Conservation (phyloP, 73 alveolate species). For the Symbiodinium pilosum region DNA sequence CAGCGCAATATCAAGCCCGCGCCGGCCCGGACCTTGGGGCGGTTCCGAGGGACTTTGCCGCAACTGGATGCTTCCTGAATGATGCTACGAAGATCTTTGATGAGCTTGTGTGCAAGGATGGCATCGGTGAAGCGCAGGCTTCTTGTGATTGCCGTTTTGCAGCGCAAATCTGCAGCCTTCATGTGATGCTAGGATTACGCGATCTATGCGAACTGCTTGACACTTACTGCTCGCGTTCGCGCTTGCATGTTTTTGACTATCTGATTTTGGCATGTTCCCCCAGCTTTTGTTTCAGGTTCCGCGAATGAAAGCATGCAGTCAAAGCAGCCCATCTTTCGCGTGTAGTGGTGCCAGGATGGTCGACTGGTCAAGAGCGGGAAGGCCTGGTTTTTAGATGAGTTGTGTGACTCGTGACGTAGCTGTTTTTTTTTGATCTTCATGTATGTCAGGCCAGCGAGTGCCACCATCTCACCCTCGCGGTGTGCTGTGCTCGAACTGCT, state of each 20-base stretch:
- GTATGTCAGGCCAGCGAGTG: neutral
- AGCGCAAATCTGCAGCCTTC: neutral
- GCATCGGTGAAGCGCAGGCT: neutral
- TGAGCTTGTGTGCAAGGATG: neutral
- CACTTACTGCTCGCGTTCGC: neutral
- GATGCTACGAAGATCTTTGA: neutral
- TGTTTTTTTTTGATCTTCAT: neutral
- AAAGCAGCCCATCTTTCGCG: slow-evolving; percentile 9
- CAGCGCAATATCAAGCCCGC: neutral
- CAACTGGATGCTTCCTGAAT: neutral
- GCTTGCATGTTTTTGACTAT: neutral
- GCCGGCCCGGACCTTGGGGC: neutral
- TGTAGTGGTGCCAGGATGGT: neutral
- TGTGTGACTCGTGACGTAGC: slow-evolving; percentile 10
- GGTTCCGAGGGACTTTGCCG: neutral
- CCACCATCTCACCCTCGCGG: slow-evolving; percentile 7
- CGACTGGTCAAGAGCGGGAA: slow-evolving; percentile 3
- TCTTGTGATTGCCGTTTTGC: neutral
- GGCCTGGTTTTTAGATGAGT: neutral
- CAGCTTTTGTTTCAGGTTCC: neutral
- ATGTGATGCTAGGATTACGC: neutral
- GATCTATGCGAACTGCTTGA: neutral
- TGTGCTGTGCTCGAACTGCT: neutral
- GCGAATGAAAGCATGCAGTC: slow-evolving; percentile 2
- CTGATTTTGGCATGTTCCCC: neutral